Conservation (phyloP, 805 yeast species). For the Suhomyces sp. region DNA sequence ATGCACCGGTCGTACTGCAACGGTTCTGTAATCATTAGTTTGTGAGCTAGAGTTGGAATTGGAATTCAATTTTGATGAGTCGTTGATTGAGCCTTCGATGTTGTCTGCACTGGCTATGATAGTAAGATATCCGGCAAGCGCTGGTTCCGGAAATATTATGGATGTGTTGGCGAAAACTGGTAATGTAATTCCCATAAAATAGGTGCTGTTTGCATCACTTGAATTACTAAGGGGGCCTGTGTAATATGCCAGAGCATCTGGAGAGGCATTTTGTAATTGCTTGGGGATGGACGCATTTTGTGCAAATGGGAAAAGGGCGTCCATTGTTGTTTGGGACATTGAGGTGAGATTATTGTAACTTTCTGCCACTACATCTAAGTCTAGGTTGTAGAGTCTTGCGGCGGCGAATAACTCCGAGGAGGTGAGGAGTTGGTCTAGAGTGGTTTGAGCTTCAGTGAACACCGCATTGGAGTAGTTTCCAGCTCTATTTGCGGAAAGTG, state of each 20-base stretch:
- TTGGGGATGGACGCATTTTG: conserved; percentile 46
- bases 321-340: conserved; percentile 29
- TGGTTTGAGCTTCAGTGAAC: conserved; percentile 42
- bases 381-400: conserved; percentile 67
- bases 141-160: conserved; percentile 55
- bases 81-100: conserved; percentile 30
- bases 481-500: conserved; percentile 63
- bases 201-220: conserved; percentile 30
- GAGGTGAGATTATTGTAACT: conserved; percentile 26
- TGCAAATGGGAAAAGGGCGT: conserved; percentile 50
- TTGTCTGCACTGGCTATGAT: conserved; percentile 42
- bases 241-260: conserved; percentile 30
- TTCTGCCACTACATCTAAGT: conserved; percentile 46
- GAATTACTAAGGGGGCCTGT: conserved; percentile 63
- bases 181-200: conserved; percentile 70
- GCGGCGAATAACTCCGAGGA: conserved; percentile 63
- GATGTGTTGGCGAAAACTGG: conserved; percentile 78
- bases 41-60: conserved; percentile 1
- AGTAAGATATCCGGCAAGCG: conserved; percentile 69
- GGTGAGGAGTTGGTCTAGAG: conserved; percentile 59
- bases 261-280: conserved; percentile 21
- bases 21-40: conserved; percentile 27
- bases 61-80: conserved; percentile 12
- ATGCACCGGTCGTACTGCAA: conserved; percentile 36
- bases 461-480: conserved; percentile 61